Percentiles rank a stretch among this genome's conserved stretches.
Conservation (phyloP, 2,329 filamentous ascomycete genomes). For the Aspergillus pseudotamarii region DNA sequence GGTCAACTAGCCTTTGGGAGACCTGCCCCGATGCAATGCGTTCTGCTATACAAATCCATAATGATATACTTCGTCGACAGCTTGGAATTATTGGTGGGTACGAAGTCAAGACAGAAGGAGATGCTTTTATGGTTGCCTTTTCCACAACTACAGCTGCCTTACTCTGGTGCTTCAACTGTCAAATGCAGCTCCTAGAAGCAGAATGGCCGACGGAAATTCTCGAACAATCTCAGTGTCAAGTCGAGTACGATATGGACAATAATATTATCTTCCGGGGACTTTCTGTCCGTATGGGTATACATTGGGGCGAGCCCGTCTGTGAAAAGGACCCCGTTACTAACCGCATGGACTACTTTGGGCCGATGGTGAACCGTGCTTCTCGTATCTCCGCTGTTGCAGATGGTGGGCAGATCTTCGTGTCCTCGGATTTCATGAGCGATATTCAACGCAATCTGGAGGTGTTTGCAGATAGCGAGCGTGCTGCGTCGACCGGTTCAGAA, state of each 20-base stretch:
- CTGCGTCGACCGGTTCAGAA: constrained; percentile 68
- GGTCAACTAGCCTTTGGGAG: constrained; percentile 94
- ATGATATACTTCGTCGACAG: constrained; percentile 93
- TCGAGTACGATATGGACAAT: constrained; percentile 79
- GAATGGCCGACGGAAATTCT: constrained; percentile 93
- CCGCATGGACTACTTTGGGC: constrained; percentile 99
- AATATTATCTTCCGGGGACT: constrained; percentile 90
- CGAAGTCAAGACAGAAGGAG: constrained; percentile 99
- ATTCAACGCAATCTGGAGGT: constrained; percentile 88
- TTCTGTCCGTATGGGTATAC: constrained; percentile 95
- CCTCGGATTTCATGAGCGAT: constrained; percentile 94
- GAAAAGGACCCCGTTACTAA: constrained; percentile 95
- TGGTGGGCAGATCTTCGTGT: constrained; percentile 95
- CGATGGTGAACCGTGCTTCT: constrained; percentile 97
- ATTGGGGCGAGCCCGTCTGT: constrained; percentile 92
- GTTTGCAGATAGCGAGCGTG: constrained; percentile 81
- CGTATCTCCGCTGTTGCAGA: constrained; percentile 94
- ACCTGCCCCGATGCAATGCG: constrained; percentile 94
- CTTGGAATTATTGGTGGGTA: constrained; percentile 92
- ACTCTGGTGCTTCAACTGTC: constrained; percentile 95
- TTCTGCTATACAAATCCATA: constrained; percentile 95
- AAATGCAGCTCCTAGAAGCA: constrained; percentile 82
- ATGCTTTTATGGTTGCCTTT: constrained; percentile 99
- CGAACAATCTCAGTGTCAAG: constrained; percentile 80
- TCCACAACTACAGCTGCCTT: constrained; percentile 92